Percentiles rank a stretch among this genome's conserved stretches.
phyloP scores from a whole-genome alignment of 2,329 filamentous ascomycete genomes.

The Pyrenochaeta sp. region DNA sequence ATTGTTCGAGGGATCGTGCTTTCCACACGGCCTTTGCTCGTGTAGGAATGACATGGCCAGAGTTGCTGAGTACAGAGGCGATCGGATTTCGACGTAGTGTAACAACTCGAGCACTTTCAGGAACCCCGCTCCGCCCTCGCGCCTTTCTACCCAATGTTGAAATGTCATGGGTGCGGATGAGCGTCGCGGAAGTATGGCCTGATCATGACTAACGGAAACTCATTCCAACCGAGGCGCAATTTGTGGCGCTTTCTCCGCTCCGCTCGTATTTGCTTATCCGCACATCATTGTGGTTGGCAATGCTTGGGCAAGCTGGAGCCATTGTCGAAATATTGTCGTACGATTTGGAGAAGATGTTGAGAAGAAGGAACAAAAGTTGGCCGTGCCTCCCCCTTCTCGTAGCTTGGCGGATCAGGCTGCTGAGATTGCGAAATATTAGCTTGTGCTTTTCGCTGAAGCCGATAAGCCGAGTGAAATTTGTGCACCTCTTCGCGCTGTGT shows the following conservation, averaged over 20 bases:
- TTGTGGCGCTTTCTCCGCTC: conserved; percentile 28
- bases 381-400: not conserved
- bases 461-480: too few species aligned
- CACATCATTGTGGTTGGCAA: conserved; percentile 11
- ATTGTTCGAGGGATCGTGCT: not conserved
- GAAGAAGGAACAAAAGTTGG: not conserved
- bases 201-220: conserved; percentile 27
- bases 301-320: not conserved
- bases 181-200: conserved; percentile 13
- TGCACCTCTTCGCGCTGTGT: too few species aligned
- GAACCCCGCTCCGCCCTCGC: conserved; percentile 12
- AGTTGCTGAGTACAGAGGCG: not conserved
- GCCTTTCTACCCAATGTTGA: not conserved
- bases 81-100: not conserved
- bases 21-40: not conserved
- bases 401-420: not conserved
- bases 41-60: not conserved
- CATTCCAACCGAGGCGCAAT: conserved; percentile 17
- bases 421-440: not conserved
- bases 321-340: conserved; percentile 1
- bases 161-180: conserved; percentile 12
- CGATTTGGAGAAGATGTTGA: conserved; percentile 1
- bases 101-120: not conserved
- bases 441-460: too few species aligned
- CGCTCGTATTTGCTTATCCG: conserved; percentile 37